Evolutionary conservation across 306 rosid species (phyloP).

Genomic region (Cucumis sativus): Cucumber_9930_V3 NC_026659.2:10669001-10669500

Average conservation of each 20-base stretch:
- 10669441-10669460: neutral
- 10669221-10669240: neutral
- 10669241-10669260: neutral
- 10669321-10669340: neutral
- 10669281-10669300: neutral
- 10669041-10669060: neutral
- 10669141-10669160: neutral
- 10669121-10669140: neutral
- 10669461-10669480: neutral
- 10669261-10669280: neutral
- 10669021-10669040: neutral
- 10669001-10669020: neutral
- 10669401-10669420: neutral
- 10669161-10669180: neutral
- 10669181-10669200: neutral
- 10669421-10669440: neutral
- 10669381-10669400: neutral
- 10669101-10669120: neutral
- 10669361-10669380: neutral
- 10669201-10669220: neutral
- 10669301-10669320: neutral
- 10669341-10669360: neutral
- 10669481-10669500: neutral
- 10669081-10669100: no score
- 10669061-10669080: neutral